Conservation (phyloP, 257 asterid genomes). For the Datura wrightii region DNA sequence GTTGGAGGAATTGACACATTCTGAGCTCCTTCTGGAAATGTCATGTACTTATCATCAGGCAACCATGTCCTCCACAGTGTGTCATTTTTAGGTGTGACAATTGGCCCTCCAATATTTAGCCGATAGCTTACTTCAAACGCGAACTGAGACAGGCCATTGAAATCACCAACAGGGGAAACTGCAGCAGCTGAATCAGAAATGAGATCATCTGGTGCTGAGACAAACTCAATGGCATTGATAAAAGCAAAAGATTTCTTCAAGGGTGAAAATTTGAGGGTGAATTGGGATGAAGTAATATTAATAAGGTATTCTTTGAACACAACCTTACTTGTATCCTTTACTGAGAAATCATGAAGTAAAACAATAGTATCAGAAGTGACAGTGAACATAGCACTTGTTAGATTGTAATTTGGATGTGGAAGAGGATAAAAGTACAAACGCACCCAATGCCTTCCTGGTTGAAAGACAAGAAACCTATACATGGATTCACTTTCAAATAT, state of each 20-base stretch:
- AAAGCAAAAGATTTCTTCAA: constrained; percentile 71
- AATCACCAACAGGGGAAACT: constrained; percentile 57
- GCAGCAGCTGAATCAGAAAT: constrained; percentile 63
- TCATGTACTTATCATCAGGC: constrained; percentile 52
- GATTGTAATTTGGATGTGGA: constrained; percentile 60
- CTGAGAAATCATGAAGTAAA: constrained; percentile 77
- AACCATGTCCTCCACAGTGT: constrained; percentile 77
- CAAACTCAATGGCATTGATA: constrained; percentile 83
- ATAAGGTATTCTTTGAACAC: constrained; percentile 78
- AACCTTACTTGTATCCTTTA: constrained; percentile 44
- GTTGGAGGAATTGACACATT: constrained; percentile 59
- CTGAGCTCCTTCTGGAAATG: constrained; percentile 63
- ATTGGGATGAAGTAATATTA: constrained; percentile 60
- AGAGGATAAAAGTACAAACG: constrained; percentile 79
- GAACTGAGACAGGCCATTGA: constrained; percentile 46
- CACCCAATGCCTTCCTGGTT: constrained; percentile 72
- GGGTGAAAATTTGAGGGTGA: constrained; percentile 81
- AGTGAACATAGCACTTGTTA: constrained; percentile 63
- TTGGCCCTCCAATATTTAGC: constrained; percentile 77
- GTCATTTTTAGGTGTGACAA: constrained; percentile 75
- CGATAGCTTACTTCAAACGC: constrained; percentile 71
- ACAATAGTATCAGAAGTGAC: constrained; percentile 65
- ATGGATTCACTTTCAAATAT: constrained; percentile 63
- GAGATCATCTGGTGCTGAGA: constrained; percentile 78
- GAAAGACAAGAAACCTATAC: constrained; percentile 66